Percentiles rank a stretch among this genome's conserved stretches.
Evolutionary conservation across 768 basidiomycete genomes (phyloP).

Genomic region (Russula brevipes): DNA sequence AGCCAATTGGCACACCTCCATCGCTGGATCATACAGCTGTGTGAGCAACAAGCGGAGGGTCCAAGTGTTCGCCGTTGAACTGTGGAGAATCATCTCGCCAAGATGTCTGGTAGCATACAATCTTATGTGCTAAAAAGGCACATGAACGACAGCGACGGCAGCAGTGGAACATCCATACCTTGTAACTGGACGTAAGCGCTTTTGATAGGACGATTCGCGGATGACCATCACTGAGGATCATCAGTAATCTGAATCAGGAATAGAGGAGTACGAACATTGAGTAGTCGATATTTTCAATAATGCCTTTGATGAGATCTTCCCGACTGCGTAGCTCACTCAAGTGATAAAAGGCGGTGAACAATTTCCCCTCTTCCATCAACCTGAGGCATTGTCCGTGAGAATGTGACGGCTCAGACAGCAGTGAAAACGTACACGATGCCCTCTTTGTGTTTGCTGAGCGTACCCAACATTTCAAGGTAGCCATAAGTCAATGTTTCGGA

Average conservation of each 20-base stretch:
- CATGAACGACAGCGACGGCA: not conserved
- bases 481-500: conserved; percentile 81
- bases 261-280: conserved; percentile 53
- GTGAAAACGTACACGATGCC: conserved; percentile 64
- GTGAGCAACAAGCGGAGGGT: conserved; percentile 86
- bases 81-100: conserved; percentile 68
- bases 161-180: conserved; percentile 42
- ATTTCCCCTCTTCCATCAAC: conserved; percentile 82
- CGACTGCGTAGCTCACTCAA: conserved; percentile 85
- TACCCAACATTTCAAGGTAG: conserved; percentile 94
- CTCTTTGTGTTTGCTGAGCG: conserved; percentile 79
- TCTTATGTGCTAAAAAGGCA: conserved; percentile 63
- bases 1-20: conserved; percentile 87
- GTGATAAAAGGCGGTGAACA: conserved; percentile 96
- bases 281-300: conserved; percentile 90
- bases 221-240: conserved; percentile 74
- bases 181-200: conserved; percentile 89
- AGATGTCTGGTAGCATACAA: conserved; percentile 85
- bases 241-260: conserved; percentile 13
- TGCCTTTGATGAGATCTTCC: conserved; percentile 86
- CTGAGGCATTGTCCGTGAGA: conserved; percentile 36
- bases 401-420: not conserved
- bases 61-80: conserved; percentile 71
- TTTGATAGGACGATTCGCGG: conserved; percentile 90
- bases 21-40: conserved; percentile 89